A percentile compares a stretch with the other conserved stretches of the same genome.
Evolutionary conservation across 2,329 filamentous ascomycete species (phyloP).

Genomic region (Cyanodermella asteris): DNA sequence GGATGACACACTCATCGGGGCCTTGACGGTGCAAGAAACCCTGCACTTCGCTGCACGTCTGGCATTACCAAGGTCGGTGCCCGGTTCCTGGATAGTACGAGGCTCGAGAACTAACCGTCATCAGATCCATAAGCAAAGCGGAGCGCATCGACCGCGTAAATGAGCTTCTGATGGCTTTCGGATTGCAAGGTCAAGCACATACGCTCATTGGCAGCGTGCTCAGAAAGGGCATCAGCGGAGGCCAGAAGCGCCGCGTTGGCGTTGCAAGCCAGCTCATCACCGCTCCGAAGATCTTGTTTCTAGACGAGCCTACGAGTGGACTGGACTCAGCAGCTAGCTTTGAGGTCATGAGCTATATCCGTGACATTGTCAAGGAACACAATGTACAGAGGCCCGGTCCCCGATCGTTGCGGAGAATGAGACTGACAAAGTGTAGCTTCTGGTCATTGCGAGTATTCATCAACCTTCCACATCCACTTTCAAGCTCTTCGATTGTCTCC

Average conservation of each 20-base stretch:
- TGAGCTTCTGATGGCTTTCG: slow-evolving; percentile 48
- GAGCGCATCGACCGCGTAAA: slow-evolving; percentile 43
- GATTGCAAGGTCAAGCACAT: slow-evolving; percentile 44
- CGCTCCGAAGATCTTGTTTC: slow-evolving; percentile 55
- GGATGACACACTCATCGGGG: slow-evolving; percentile 65
- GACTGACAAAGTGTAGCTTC: slow-evolving; percentile 26
- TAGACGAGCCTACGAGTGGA: slow-evolving; percentile 69
- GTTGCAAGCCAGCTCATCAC: slow-evolving; percentile 68
- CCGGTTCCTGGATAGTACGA: slow-evolving; percentile 15
- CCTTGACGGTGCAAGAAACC: slow-evolving; percentile 60
- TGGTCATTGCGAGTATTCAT: slow-evolving; percentile 66
- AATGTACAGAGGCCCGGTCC: slow-evolving; percentile 25
- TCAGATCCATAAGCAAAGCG: slow-evolving; percentile 27
- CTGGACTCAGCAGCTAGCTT: slow-evolving; percentile 56
- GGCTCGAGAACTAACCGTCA: slow-evolving; percentile 2
- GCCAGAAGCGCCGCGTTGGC: slow-evolving; percentile 61
- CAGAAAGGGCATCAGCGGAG: slow-evolving; percentile 62
- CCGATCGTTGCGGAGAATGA: not conserved
- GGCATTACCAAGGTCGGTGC: slow-evolving; percentile 28
- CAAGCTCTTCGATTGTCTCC: slow-evolving; percentile 56
- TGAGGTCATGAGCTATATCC: slow-evolving; percentile 57
- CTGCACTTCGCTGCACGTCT: slow-evolving; percentile 56
- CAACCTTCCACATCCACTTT: slow-evolving; percentile 67
- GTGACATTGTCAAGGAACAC: slow-evolving; percentile 40
- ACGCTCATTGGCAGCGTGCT: slow-evolving; percentile 64